Conservation (phyloP, 805 yeast genomes). For the Zygotorulaspora chibaensis region DNA sequence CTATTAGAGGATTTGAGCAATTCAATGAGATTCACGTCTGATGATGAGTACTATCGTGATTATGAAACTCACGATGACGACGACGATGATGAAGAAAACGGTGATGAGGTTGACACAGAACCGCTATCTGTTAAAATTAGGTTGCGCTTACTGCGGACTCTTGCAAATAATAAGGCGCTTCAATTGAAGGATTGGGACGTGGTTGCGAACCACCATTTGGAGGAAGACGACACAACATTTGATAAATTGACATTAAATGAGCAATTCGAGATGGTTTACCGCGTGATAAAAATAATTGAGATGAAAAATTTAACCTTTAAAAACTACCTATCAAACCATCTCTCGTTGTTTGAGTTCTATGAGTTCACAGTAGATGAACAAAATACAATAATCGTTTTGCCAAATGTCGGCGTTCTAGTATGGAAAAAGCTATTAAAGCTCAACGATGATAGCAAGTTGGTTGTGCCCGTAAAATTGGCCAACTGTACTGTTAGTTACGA, state of each 20-base stretch:
- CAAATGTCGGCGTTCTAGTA: conserved; percentile 25
- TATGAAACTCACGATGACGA: conserved; percentile 7
- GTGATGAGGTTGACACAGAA: conserved; percentile 7
- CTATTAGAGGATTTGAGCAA: conserved; percentile 22
- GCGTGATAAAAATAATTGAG: conserved; percentile 31
- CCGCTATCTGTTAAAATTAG: conserved; percentile 18
- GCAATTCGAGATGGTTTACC: conserved; percentile 28
- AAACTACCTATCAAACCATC: conserved; percentile 28
- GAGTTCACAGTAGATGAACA: conserved; percentile 17
- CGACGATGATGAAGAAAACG: background rate
- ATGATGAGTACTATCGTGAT: conserved; percentile 2
- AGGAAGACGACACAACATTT: conserved; percentile 8
- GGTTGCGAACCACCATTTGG: conserved; percentile 21
- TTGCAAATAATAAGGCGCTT: conserved; percentile 25
- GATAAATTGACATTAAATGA: conserved; percentile 14
- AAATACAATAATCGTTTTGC: conserved; percentile 21
- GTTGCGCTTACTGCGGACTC: conserved; percentile 21
- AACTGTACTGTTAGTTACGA: conserved; percentile 29
- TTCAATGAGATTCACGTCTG: conserved; percentile 1
- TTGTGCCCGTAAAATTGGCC: conserved; percentile 27
- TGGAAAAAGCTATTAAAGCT: conserved; percentile 11
- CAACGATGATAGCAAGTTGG: conserved; percentile 8
- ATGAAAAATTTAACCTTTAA: conserved; percentile 27
- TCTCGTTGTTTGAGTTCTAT: conserved; percentile 27
- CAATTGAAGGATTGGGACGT: conserved; percentile 28